A percentile compares a stretch with the other conserved stretches of the same genome.
Conservation (phyloP, 169 alveolate species). For the Plasmodium billcollinsi region DNA sequence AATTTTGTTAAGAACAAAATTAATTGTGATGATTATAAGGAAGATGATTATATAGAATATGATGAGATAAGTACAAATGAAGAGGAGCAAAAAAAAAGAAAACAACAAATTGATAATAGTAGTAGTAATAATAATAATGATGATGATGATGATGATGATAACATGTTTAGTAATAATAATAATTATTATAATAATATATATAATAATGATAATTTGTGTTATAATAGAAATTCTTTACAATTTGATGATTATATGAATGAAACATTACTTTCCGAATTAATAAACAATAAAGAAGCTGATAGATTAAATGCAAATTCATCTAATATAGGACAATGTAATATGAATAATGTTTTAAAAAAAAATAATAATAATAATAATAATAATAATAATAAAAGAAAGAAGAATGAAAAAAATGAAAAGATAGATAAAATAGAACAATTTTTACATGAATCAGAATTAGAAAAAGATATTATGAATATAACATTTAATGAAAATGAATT, state of each 20-base stretch:
- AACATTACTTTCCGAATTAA: background rate
- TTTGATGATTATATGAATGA: background rate
- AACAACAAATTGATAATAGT: background rate
- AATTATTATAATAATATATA: background rate
- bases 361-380: slow-evolving; percentile 42
- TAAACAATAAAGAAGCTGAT: background rate
- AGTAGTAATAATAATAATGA: background rate
- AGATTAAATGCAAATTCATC: background rate
- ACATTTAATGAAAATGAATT: slow-evolving; percentile 34
- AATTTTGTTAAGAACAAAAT: slow-evolving; percentile 36
- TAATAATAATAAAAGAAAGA: background rate
- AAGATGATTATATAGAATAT: slow-evolving; percentile 9
- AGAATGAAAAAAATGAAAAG: slow-evolving; percentile 42
- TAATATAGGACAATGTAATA: background rate
- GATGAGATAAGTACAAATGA: slow-evolving; percentile 9
- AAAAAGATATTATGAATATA: slow-evolving; percentile 69
- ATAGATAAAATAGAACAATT: slow-evolving; percentile 63
- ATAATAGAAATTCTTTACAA: background rate
- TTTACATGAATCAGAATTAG: slow-evolving; percentile 55
- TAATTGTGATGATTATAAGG: background rate
- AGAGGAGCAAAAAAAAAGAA: background rate
- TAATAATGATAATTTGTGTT: background rate
- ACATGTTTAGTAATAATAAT: background rate
- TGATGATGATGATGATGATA: background rate
- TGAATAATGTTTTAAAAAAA: slow-evolving; percentile 19